Evolutionary conservation across 164 flowering plant genomes (phyloP), one percentile per base, ranked within the genome.

Genomic region (Vitis amurensis): DNA sequence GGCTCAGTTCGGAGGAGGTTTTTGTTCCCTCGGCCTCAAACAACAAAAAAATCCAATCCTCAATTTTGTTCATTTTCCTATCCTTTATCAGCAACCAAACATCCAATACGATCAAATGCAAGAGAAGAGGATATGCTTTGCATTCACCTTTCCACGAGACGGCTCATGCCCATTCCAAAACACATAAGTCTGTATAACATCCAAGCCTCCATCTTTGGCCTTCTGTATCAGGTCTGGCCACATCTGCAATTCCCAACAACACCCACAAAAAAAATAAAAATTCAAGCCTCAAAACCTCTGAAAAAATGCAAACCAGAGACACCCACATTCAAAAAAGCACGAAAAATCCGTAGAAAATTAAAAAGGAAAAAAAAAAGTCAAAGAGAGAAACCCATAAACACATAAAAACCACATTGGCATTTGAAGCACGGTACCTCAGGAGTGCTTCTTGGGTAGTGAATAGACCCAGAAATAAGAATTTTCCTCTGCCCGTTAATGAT

Each of bases 101-200:
- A 37, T 3, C 44, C 44, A 37, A 37, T 37, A 37, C 44, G 7
- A 37, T 37, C 44, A 37, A 37, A 37, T 59, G 47, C 58, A 62
- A 27, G 15, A 60, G 50, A 44, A 8, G 31, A 23, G 66, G 47
- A 49, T 2, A 49, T 51, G 7, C 6, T 6, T 23, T 29, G 68
- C 37, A 55, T 68, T 88, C 44, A 89, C 97, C 49, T 86, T 72
- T 65, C 92, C 97, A 15, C 83, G 97, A 77, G 85, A 73, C 69
- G 97, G 97, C 67, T 89, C 97, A 56, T 91, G 97, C 1, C 93
- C 96, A 72, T 91, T 91, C 96, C 96, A 91, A 44, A 91, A 91
- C 23, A 91, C 93, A 76, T 87, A 91, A 11, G 96, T 91, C 71
- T 91, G 89, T 19, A 91, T 89, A 12, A 87, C 91, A 77, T 91